Conservation (phyloP, 2,329 filamentous ascomycete species). For the Thermomyces lanuginosus region DNA sequence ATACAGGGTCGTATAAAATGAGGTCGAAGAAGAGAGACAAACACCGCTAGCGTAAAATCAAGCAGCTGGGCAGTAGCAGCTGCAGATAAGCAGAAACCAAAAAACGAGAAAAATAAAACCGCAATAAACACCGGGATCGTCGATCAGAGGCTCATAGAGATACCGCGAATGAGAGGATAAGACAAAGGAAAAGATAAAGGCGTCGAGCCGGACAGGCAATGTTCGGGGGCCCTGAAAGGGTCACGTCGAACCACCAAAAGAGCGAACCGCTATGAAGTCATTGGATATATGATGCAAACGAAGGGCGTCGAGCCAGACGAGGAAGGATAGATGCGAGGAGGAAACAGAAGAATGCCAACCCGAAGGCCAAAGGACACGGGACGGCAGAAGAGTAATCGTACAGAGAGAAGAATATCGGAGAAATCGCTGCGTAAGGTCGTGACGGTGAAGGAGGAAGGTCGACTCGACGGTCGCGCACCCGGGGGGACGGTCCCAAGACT, state of each 20-base stretch:
- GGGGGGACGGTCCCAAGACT: constrained; percentile 17
- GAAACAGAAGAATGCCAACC: constrained; percentile 4
- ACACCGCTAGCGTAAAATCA: constrained; percentile 7
- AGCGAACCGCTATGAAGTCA: constrained; percentile 27
- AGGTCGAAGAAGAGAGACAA: constrained; percentile 9
- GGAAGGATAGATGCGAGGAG: constrained; percentile 10
- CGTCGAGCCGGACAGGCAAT: constrained; percentile 12
- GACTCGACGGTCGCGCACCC: constrained; percentile 17
- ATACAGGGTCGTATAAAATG: constrained; percentile 7
- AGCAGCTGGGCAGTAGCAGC: constrained; percentile 8
- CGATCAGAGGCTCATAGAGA: constrained; percentile 15
- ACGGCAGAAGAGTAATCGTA: constrained; percentile 7
- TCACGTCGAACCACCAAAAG: constrained; percentile 19
- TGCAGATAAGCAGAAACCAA: constrained; percentile 5
- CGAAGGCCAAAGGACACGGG: constrained; percentile 1
- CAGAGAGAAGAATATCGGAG: constrained; percentile 4
- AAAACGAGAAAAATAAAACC: constrained; percentile 7
- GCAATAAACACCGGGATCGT: constrained; percentile 8
- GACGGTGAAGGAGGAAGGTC: constrained; percentile 8
- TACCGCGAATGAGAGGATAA: constrained; percentile 11
- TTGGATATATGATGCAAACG: constrained; percentile 15
- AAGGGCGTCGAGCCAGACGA: constrained; percentile 7
- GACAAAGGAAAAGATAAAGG: constrained; percentile 14
- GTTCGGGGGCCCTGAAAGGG: constrained; percentile 12
- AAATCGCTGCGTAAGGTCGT: constrained; percentile 27